Evolutionary conservation across 2,329 filamentous ascomycete genomes (phyloP).

Genomic region (Fusarium keratoplasticum): DNA sequence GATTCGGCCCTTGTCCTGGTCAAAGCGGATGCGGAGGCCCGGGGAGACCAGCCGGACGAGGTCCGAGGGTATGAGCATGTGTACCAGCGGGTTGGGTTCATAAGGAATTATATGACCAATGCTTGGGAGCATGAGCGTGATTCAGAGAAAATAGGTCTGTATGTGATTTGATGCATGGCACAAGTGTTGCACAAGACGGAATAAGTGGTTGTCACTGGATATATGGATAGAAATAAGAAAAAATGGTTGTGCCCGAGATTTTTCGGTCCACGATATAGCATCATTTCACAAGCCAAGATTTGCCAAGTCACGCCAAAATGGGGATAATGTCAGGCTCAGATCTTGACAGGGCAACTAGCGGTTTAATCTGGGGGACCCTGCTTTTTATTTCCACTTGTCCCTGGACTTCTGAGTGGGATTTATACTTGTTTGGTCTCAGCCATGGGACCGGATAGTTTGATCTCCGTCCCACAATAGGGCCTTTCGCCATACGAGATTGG

Average conservation of each 20-base stretch:
- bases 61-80: conserved; percentile 25
- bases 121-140: conserved; percentile 28
- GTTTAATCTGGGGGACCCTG: not conserved
- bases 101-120: conserved; percentile 24
- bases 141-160: conserved; percentile 22
- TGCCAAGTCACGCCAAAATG: not conserved
- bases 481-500: not conserved
- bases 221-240: not conserved
- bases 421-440: not conserved
- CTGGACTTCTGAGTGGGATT: not conserved
- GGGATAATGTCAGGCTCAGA: not conserved
- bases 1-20: conserved; percentile 33
- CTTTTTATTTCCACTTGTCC: not conserved
- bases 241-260: not conserved
- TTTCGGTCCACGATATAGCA: not conserved
- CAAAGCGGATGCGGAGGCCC: conserved; percentile 5
- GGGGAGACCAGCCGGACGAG: conserved; percentile 22
- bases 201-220: not conserved
- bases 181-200: not conserved
- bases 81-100: conserved; percentile 33
- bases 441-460: not conserved
- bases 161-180: conserved; percentile 22
- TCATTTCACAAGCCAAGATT: not conserved
- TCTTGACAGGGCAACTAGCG: not conserved
- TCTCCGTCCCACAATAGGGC: not conserved